Evolutionary conservation across 2,329 filamentous ascomycete genomes (phyloP).

Genomic region (Aureobasidium sp.): DNA sequence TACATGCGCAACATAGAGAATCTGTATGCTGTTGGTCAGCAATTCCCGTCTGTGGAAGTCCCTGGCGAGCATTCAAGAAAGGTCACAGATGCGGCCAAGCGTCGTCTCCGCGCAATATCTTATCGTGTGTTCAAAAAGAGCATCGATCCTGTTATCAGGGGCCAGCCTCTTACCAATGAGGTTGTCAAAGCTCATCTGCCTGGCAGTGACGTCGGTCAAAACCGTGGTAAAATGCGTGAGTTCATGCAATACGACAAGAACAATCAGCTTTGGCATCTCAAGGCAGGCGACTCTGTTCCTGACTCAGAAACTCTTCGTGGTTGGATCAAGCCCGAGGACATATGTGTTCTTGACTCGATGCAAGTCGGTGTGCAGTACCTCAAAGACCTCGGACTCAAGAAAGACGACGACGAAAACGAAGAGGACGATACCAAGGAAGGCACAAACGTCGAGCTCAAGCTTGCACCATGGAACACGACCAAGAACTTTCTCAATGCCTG

Average conservation of each 20-base stretch:
- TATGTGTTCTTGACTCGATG: constrained; percentile 93
- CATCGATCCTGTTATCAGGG: constrained; percentile 59
- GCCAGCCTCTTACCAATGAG: constrained; percentile 73
- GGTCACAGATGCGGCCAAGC: constrained; percentile 95
- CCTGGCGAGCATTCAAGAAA: constrained; percentile 90
- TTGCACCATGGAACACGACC: constrained; percentile 93
- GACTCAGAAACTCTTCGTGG: constrained; percentile 73
- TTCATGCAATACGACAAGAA: constrained; percentile 88
- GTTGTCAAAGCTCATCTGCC: constrained; percentile 65
- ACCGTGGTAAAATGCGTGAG: constrained; percentile 93
- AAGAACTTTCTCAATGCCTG: constrained; percentile 95
- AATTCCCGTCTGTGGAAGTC: constrained; percentile 85
- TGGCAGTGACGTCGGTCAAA: constrained; percentile 89
- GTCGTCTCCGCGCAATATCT: constrained; percentile 90
- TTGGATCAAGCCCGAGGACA: constrained; percentile 92
- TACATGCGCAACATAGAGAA: constrained; percentile 87
- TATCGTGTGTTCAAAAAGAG: constrained; percentile 81
- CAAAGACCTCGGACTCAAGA: constrained; percentile 80
- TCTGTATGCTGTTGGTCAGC: constrained; percentile 83
- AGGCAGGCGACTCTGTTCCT: constrained; percentile 64
- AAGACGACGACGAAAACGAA: constrained; percentile 56
- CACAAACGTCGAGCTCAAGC: constrained; percentile 75
- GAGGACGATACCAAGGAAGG: constrained; percentile 58
- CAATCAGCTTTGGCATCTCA: constrained; percentile 81
- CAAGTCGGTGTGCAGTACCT: constrained; percentile 89